phyloP scores from a whole-genome alignment of 2,329 filamentous ascomycete genomes.

The Fusarium verticillioides region DNA sequence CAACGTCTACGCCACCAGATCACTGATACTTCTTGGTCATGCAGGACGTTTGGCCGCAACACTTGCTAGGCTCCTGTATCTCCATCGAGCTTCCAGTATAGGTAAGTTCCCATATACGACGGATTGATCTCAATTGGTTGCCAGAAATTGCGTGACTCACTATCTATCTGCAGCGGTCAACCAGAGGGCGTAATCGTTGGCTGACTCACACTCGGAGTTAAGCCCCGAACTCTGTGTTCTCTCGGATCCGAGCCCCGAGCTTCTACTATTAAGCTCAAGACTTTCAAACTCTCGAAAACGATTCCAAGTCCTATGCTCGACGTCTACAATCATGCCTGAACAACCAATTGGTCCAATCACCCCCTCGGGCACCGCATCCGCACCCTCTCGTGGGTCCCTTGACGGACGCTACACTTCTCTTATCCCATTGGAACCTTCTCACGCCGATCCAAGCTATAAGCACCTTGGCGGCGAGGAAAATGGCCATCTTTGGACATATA shows the following conservation, averaged over 20 bases:
- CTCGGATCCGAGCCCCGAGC: conserved; percentile 3
- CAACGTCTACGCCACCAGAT: not conserved
- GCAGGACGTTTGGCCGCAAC: not conserved
- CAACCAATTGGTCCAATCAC: conserved; percentile 37
- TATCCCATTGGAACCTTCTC: conserved; percentile 42
- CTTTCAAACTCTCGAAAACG: not conserved
- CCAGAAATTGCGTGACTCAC: not conserved
- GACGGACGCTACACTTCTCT: conserved; percentile 48
- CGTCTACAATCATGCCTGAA: conserved; percentile 6
- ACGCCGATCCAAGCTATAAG: conserved; percentile 46
- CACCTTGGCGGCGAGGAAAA: conserved; percentile 50
- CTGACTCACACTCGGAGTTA: conserved; percentile 19
- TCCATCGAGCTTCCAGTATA: not conserved
- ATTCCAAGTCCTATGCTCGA: not conserved
- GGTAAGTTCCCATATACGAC: too few relatives aligned
- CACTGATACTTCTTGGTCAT: not conserved
- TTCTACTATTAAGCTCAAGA: not conserved
- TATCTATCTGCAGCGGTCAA: not conserved
- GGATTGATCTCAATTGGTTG: not conserved
- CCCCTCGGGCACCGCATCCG: conserved; percentile 16
- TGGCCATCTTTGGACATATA: conserved; percentile 49
- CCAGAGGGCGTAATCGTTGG: not conserved
- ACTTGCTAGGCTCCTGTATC: not conserved
- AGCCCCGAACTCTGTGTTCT: not conserved
- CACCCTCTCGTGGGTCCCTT: conserved; percentile 38